phyloP scores from a whole-genome alignment of 805 yeast genomes.

The Yarrowia yakushimensis region DNA sequence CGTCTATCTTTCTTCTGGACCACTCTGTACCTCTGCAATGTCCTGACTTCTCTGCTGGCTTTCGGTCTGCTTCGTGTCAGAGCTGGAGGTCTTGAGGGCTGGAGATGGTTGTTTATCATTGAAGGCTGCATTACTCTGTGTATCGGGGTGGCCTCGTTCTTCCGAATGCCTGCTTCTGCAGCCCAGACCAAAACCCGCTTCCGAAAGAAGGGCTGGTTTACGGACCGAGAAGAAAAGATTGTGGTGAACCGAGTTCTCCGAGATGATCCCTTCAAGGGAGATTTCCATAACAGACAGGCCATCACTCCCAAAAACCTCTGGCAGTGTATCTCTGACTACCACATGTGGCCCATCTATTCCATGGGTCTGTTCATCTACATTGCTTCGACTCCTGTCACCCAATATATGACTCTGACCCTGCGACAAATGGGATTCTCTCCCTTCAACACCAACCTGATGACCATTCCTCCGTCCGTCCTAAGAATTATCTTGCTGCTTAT shows the following conservation, averaged over 20 bases:
- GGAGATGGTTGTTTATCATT: constrained; percentile 65
- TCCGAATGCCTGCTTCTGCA: constrained; percentile 53
- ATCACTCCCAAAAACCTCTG: constrained; percentile 43
- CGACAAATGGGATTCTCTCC: constrained; percentile 51
- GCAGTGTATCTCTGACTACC: constrained; percentile 47
- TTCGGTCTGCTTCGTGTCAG: constrained; percentile 50
- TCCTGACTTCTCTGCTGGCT: constrained; percentile 48
- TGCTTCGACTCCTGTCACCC: constrained; percentile 39
- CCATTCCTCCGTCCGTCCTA: constrained; percentile 39
- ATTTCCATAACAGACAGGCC: constrained; percentile 60
- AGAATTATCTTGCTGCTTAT: constrained; percentile 1
- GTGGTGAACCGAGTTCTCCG: constrained; percentile 55
- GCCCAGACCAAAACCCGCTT: constrained; percentile 51
- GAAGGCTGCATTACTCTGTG: constrained; percentile 57
- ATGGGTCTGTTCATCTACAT: constrained; percentile 47
- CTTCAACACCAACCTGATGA: constrained; percentile 49
- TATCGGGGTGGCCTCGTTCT: constrained; percentile 49
- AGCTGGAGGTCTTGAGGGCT: constrained; percentile 40
- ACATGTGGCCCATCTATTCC: constrained; percentile 54
- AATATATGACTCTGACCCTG: constrained; percentile 50
- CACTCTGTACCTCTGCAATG: constrained; percentile 48
- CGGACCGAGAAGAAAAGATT: constrained; percentile 54
- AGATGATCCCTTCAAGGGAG: constrained; percentile 64
- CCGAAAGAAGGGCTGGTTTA: constrained; percentile 51
- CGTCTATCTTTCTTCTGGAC: constrained; percentile 61